Evolutionary conservation across 2,329 filamentous ascomycete species (phyloP), one percentile per base, ranked within the genome.

Genomic region (Apiospora kogelbergensis): DNA sequence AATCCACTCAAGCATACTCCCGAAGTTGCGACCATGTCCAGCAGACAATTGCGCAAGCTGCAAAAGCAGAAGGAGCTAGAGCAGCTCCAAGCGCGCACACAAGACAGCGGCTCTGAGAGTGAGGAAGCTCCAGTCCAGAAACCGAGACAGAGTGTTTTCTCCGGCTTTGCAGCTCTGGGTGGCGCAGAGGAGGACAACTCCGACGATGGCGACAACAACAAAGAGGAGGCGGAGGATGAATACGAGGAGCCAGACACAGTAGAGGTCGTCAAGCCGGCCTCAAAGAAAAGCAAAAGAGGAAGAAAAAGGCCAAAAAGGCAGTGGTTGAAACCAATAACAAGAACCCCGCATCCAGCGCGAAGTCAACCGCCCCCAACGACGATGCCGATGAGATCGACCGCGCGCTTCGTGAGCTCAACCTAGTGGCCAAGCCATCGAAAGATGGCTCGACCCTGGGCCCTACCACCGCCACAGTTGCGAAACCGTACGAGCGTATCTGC

Each of bases 321-420:
- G 74, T 73, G 22, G 66, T 71, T 37, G 66, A 72, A 2, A 73
- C 73, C 24, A 67, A 70, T 44, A 40, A 30, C 26, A 67, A 57
- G 13, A 30, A 37, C 10, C 2, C 24, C 13, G 22, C 22, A 7
- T 70, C 75, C 37, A 40, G 44, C 22, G 30, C 71, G 11, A 60
- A 60, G 53, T 10, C 53, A 11, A 37, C 46, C 46, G 67, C 60
- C 13, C 66, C 71, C 9, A 71, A 69, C 15, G 74, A 75, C 33
- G 79, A 78, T 0, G 78, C 83, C 26, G 86, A 89, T 69, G 87
- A 89, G 71, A 89, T 89, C 67, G 87, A 89, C 72, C 81, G 81
- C 69, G 87, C 84, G 2, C 80, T 89, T 46, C 72, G 70, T 45
- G 76, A 78, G 70, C 72, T 79, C 40, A 70, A 74, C 1, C 65